Evolutionary conservation across 2,329 filamentous ascomycete genomes (phyloP), one percentile per base, ranked within the genome.

Genomic region (Aotearoamyces nothofagi): DNA sequence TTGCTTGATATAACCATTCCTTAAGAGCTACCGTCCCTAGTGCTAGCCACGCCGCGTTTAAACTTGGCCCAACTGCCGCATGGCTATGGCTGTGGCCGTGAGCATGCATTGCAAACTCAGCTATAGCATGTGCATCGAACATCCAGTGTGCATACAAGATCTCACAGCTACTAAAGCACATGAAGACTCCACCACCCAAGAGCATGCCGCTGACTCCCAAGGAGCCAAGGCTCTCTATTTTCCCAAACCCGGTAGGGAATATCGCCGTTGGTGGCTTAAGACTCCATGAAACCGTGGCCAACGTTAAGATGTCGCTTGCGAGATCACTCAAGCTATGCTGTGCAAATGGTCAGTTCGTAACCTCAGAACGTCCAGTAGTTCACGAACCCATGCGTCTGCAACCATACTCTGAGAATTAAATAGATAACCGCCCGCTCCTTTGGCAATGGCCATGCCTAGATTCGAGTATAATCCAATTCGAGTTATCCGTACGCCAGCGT

Each of bases 1-100:
- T 98, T 39, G 87, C 83, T 60, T 79, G 77, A 51, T 96, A 98
- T 15, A 98, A 61, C 82, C 86, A 98, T 55, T 98, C 90, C 57
- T 98, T 98, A 45, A 96, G 61, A 15, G 83, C 54, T 33, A 98
- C 90, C 2, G 83, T 93, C 12, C 82, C 87, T 22, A 71, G 78
- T 19, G 90, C 87, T 34, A 98, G 59, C 90, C 90, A 98, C 5
- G 82, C 87, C 13, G 90, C 90, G 51, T 96, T 86, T 40, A 98
- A 68, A 52, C 82, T 92, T 0, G 90, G 90, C 2, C 74, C 69
- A 19, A 68, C 57, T 31, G 66, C 66, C 23, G 53, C 59, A 50
- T 79, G 74, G 34, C 64, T 61, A 46, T 81, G 74, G 36, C 63
- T 58, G 57, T 78, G 61, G 39, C 65, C 49, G 56, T 80, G 68